Evolutionary conservation across 2,329 filamentous ascomycete species (phyloP).

Genomic region (Coniochaeta sp.): DNA sequence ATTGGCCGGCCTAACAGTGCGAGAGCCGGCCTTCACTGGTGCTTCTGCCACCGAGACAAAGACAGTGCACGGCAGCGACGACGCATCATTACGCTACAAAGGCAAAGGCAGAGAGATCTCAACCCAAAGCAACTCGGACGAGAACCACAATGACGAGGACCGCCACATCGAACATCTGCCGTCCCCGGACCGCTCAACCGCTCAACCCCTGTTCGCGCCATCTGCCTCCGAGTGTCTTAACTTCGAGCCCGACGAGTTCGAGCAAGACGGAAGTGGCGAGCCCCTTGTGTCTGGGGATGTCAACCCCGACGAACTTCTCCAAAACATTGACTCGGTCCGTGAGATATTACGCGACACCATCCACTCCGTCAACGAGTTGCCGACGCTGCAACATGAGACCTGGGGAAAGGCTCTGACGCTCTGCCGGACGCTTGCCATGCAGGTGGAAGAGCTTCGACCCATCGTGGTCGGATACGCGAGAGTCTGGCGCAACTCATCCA

Average conservation of each 20-base stretch:
- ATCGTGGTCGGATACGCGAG: constrained; percentile 7
- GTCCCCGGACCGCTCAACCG: background rate
- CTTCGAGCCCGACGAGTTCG: background rate
- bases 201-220: background rate
- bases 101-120: background rate
- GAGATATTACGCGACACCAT: background rate
- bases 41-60: background rate
- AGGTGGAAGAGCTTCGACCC: constrained; percentile 3
- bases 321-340: background rate
- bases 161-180: background rate
- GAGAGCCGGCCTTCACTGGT: background rate
- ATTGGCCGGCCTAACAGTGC: background rate
- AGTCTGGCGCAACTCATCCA: background rate
- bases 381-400: background rate
- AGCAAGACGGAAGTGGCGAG: background rate
- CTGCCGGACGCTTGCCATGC: constrained; percentile 2
- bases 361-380: background rate
- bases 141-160: background rate
- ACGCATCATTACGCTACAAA: background rate
- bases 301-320: background rate
- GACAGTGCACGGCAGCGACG: background rate
- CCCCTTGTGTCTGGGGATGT: background rate
- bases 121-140: background rate
- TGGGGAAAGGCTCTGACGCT: background rate
- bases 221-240: background rate